Base-by-base conservation (phyloP, 129 eudicot genomes). In the Artemisia tridentata region DNA sequence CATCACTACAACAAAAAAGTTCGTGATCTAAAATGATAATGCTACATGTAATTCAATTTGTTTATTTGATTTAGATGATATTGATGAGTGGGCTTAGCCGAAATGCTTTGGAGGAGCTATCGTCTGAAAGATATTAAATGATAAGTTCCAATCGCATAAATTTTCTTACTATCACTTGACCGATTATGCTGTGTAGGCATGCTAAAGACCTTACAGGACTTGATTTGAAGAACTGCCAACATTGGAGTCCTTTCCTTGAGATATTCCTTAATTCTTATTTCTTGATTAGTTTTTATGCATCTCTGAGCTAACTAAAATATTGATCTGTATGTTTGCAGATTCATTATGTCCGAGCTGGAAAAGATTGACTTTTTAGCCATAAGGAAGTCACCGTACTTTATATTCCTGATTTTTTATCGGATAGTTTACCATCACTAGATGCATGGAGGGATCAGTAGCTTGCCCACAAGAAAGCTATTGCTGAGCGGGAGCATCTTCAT, bases 211-310 rank as follows among this genome's bases (percentile, higher is more conserved):
- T 93, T 29, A 75, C 88, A 43, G 77, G 85, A 60, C 97, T 93
- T 63, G 96, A 93, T 81, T 70, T 93, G 81, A 83, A 79, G 73
- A 86, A 78, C 75, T 93, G 98, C 73, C 73, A 45, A 72, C 84
- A 71, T 55, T 90, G 98, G 97, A 93, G 85, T 74, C 97, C 92
- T 68, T 93, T 93, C 45, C 92, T 93, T 72, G 98, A 93, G 95
- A 97, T 85, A 80, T n/a, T 63, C 18, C 14, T 67, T 17, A 41
- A 54, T 60, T 31, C 11, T 69, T 62, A 20, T 69, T 12, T 20
- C 9, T 38, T 7, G 7, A 19, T 51, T 51, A 34, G 11, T 21
- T 51, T 51, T 1, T 75, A 16, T 67, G 57, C 65, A 66, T 59
- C 34, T 14, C 41, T 20, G 20, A 50, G 25, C 51, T 11, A 18